These are phyloP conservation scores for Citrus glauca DNA, from an alignment of 345 rosid species.

Conservation along the genomic window DNA sequence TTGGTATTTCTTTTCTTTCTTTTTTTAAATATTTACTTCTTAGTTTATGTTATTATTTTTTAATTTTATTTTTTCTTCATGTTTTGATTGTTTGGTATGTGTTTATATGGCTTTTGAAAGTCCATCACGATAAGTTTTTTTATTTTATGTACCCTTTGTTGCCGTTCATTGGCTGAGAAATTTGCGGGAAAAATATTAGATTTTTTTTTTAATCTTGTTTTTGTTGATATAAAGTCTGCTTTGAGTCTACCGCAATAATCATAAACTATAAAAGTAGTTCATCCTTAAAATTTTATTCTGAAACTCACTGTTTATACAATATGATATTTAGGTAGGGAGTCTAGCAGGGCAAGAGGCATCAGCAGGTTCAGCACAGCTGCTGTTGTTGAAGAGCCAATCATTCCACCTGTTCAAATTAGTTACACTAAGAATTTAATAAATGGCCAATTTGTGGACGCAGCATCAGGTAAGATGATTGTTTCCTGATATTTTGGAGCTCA, in stretches of 20 bases:
- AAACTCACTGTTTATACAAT: not conserved
- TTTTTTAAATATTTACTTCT: not conserved
- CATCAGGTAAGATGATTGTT: constrained; percentile 51
- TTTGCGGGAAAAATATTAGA: not conserved
- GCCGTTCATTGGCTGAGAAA: not conserved
- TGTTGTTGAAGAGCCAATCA: constrained; percentile 54
- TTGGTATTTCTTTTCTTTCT: constrained; percentile 25
- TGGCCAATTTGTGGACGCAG: constrained; percentile 86
- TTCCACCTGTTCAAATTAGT: constrained; percentile 61
- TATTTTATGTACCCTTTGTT: not conserved
- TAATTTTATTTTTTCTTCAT: not conserved
- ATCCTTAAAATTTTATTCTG: not conserved
- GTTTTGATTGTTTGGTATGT: not conserved
- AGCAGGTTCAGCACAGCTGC: constrained; percentile 60
- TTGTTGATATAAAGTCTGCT: not conserved
- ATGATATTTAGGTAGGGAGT: constrained; percentile 36
- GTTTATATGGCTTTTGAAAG: not conserved
- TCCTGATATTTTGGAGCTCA: not conserved
- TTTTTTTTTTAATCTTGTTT: not conserved
- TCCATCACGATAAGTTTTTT: not conserved
- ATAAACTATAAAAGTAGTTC: too few species aligned
- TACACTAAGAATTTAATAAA: constrained; percentile 70
- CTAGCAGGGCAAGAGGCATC: constrained; percentile 26
- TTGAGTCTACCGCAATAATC: not conserved
- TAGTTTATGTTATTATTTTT: not conserved